Evolutionary conservation across 202 grass and related monocot genomes (phyloP).

Genomic region (Carex sylvatica): DNA sequence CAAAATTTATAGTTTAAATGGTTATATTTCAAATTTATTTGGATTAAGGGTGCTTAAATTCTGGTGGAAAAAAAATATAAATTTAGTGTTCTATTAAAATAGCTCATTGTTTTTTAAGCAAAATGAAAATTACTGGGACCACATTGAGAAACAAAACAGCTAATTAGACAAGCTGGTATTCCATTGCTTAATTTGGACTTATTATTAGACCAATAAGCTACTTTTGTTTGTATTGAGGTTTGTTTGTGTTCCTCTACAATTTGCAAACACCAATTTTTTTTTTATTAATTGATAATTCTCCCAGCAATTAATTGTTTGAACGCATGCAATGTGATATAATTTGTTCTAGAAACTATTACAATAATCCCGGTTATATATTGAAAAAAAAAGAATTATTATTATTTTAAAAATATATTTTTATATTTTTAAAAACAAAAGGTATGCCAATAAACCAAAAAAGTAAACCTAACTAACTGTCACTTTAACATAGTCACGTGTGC

Average conservation of each 20-base stretch:
- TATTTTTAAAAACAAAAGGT: too few species aligned
- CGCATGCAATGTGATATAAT: not conserved
- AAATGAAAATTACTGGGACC: not conserved
- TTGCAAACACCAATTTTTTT: not conserved
- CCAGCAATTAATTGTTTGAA: not conserved
- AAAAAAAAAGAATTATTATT: too few species aligned
- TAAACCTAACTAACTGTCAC: not conserved
- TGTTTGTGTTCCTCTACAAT: not conserved
- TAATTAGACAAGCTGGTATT: not conserved
- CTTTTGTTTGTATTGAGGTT: not conserved
- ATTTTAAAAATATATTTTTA: too few species aligned
- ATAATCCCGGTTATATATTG: too few species aligned
- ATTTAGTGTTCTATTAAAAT: not conserved
- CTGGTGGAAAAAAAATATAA: not conserved
- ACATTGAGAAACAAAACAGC: not conserved
- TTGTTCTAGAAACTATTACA: not conserved
- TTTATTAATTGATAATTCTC: not conserved
- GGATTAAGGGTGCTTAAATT: not conserved
- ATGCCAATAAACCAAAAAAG: not conserved
- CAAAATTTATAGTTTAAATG: not conserved
- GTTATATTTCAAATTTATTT: not conserved
- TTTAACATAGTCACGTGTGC: not conserved
- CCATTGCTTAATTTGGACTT: conserved; percentile 22
- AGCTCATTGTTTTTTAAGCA: not conserved
- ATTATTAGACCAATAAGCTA: not conserved